These are phyloP conservation scores for Trichoderma endophyticum DNA, from an alignment of 2,329 filamentous ascomycete genomes.

Conservation along the genomic window DNA sequence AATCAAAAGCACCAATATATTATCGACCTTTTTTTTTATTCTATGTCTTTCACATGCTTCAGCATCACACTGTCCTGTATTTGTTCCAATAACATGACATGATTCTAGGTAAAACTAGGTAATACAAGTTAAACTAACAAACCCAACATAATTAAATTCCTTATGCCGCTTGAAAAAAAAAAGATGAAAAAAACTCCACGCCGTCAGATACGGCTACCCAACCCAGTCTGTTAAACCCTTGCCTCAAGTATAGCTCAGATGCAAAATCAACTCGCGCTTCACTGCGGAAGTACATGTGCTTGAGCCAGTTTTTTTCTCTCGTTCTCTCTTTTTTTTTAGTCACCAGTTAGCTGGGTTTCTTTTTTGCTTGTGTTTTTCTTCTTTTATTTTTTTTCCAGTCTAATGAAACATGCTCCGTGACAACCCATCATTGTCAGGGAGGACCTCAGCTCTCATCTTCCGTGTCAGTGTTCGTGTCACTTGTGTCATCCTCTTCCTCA, in stretches of 20 bases:
- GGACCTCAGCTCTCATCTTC: constrained; percentile 48
- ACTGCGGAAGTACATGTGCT: neutral
- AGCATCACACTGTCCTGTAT: neutral
- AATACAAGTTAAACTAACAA: constrained; percentile 6
- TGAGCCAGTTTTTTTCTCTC: neutral
- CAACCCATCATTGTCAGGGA: constrained; percentile 28
- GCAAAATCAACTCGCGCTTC: neutral
- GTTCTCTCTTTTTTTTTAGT: neutral
- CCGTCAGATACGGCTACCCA: constrained; percentile 4
- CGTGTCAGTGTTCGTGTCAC: constrained; percentile 66
- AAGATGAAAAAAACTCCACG: constrained; percentile 2
- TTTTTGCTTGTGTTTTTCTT: neutral
- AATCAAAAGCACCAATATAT: neutral
- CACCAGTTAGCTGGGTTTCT: neutral
- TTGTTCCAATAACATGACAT: neutral
- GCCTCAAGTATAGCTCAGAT: neutral
- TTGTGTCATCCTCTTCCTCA: constrained; percentile 66
- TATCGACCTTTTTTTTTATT: neutral
- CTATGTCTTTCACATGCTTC: neutral
- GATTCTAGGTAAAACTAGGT: constrained; percentile 8
- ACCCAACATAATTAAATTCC: constrained; percentile 20
- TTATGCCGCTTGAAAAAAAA: constrained; percentile 16
- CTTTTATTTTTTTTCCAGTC: constrained; percentile 4
- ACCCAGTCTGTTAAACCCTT: neutral
- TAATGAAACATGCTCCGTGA: constrained; percentile 16